Evolutionary conservation across 176 grass and related monocot genomes (phyloP), one percentile per base, ranked within the genome.

Genomic region (Ensete glaucum): DNA sequence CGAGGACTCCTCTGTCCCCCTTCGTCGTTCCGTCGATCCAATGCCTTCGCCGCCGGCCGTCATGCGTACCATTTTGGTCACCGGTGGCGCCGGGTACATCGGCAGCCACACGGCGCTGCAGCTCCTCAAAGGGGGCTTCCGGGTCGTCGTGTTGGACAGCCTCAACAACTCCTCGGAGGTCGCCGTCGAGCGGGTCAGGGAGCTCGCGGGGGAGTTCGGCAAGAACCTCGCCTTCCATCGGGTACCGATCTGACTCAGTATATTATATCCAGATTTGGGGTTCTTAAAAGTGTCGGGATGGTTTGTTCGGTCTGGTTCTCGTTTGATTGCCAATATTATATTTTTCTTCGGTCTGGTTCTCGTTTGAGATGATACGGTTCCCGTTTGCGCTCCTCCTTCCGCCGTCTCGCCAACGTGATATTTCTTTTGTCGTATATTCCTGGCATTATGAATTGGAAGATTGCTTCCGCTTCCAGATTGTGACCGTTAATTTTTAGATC

Each of bases 51-150:
- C 72, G 52, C 72, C 84, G 1, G 77, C 81, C 3, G 14, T 85
- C 69, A 24, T 79, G 9, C 71, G 74, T 26, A 89, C 88, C 53
- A 86, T 99, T 82, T 83, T 99, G 9, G 95, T 99, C 11, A 94
- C 90, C 12, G 95, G 95, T 24, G 95, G 95, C 72, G 90, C 95
- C 10, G 95, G 95, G 0, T 99, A 99, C 95, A 99, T 99, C 84
- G 95, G 95, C 60, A 99, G 90, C 90, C 95, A 99, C 85, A 91
- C 95, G 1, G 95, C 89, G 77, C 87, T 99, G 67, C 95, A 89
- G 82, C 86, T 99, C 0, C 88, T 99, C 8, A 76, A 83, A 9
- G 84, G 85, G 53, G 88, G 88, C 48, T 99, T 94, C 83, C 85
- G 82, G 78, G 86, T 85, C 21, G 78, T 99, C 21, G 86, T 94